A percentile compares a stretch with the other conserved stretches of the same genome.
These are phyloP conservation scores for Pseudozyma pruni DNA, from an alignment of 1,284 basidiomycete species.

Conservation along the genomic window DNA sequence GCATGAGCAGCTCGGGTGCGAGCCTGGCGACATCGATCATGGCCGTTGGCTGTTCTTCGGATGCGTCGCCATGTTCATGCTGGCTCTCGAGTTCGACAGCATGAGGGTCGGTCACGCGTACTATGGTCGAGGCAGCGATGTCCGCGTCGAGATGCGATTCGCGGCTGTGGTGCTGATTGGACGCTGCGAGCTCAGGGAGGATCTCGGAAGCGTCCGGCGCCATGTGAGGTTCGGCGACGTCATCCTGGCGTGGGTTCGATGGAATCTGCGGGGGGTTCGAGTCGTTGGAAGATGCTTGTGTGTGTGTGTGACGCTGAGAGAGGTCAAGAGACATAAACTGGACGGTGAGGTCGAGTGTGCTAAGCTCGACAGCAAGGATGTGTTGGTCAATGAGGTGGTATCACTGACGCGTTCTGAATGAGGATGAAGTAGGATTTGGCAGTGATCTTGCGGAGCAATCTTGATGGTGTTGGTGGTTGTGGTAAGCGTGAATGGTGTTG, in stretches of 20 bases:
- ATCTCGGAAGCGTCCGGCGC: slow-evolving; percentile 1
- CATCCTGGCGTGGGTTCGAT: slow-evolving; percentile 16
- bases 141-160: not conserved
- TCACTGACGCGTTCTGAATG: slow-evolving; percentile 12
- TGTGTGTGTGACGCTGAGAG: not conserved
- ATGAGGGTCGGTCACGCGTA: slow-evolving; percentile 31
- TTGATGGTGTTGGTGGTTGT: not conserved
- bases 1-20: slow-evolving; percentile 78
- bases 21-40: slow-evolving; percentile 60
- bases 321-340: slow-evolving; percentile 45
- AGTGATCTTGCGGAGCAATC: not conserved
- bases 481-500: not conserved
- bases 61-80: not conserved
- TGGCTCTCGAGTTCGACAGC: not conserved
- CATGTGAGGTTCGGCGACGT: not conserved
- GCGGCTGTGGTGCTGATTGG: not conserved
- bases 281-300: slow-evolving; percentile 9
- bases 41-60: slow-evolving; percentile 67
- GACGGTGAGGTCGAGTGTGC: not conserved
- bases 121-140: slow-evolving; percentile 20
- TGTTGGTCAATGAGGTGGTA: slow-evolving; percentile 17
- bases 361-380: slow-evolving; percentile 19
- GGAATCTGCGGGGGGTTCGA: not conserved
- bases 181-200: not conserved
- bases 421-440: not conserved